Evolutionary conservation across 129 eudicot genomes (phyloP).

Genomic region (Centrapalus pauciflorus): DNA sequence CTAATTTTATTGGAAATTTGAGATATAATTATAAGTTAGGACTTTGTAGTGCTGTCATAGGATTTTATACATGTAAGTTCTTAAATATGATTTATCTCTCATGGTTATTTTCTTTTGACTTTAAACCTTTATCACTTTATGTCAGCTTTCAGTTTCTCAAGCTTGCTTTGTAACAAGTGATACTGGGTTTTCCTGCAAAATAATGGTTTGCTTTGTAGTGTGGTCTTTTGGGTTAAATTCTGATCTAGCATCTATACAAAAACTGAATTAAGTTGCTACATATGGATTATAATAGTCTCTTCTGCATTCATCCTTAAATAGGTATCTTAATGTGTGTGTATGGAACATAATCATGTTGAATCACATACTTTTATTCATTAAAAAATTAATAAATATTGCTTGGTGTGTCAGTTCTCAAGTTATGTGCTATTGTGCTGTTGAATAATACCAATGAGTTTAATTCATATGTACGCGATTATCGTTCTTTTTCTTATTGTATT

Average conservation of each 20-base stretch:
- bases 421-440: too few relatives aligned
- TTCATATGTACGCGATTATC: too few relatives aligned
- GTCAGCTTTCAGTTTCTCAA: neutral
- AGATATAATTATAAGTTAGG: neutral
- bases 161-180: constrained; percentile 12
- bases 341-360: too few relatives aligned
- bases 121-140: constrained; percentile 9
- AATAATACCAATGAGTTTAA: too few relatives aligned
- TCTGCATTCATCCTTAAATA: neutral
- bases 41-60: neutral
- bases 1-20: constrained; percentile 9
- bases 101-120: constrained; percentile 2
- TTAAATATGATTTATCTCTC: neutral
- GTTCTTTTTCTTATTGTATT: too few relatives aligned
- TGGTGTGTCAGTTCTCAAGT: too few relatives aligned
- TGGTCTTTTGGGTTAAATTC: neutral
- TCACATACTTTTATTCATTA: too few relatives aligned
- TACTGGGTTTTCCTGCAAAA: constrained; percentile 3
- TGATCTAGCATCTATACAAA: neutral
- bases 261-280: constrained; percentile 1
- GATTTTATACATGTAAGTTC: constrained; percentile 1
- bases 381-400: too few relatives aligned
- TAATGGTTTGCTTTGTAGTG: neutral
- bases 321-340: neutral
- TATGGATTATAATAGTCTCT: neutral